Percentiles rank a stretch among this genome's conserved stretches.
Evolutionary conservation across 75 land plant species (phyloP).

Genomic region (Larix kaempferi): DNA sequence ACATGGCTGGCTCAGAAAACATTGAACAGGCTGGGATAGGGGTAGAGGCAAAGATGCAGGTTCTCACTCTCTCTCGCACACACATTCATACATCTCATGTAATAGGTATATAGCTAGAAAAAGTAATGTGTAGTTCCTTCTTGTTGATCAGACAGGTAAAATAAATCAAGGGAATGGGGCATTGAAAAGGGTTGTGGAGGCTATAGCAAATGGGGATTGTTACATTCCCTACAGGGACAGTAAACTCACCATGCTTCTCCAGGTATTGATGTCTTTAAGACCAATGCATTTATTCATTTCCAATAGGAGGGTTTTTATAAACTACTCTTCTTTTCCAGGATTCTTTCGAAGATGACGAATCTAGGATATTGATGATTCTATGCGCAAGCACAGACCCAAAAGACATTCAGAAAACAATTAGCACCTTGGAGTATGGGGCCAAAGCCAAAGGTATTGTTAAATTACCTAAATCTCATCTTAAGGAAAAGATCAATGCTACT

Average conservation of each 20-base stretch:
- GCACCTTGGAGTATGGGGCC: slow-evolving; percentile 44
- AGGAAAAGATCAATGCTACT: slow-evolving; percentile 13
- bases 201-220: slow-evolving; percentile 43
- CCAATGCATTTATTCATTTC: not conserved
- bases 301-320: not conserved
- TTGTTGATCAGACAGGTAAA: slow-evolving; percentile 42
- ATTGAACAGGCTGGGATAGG: slow-evolving; percentile 47
- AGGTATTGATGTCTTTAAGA: slow-evolving; percentile 14
- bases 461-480: slow-evolving; percentile 32
- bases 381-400: slow-evolving; percentile 45
- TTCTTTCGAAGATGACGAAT: slow-evolving; percentile 39
- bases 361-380: slow-evolving; percentile 47
- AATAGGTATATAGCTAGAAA: not conserved
- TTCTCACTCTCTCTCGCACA: slow-evolving; percentile 1
- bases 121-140: slow-evolving; percentile 4
- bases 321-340: slow-evolving; percentile 24
- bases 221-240: slow-evolving; percentile 52
- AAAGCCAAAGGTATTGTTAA: slow-evolving; percentile 48
- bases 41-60: slow-evolving; percentile 42
- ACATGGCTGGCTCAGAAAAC: slow-evolving; percentile 57
- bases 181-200: slow-evolving; percentile 50
- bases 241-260: slow-evolving; percentile 51
- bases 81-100: not conserved
- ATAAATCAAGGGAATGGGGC: slow-evolving; percentile 55
- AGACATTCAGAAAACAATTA: slow-evolving; percentile 44